These are phyloP conservation scores for Fraxinus velutina DNA, from an alignment of 305 asterid species.

Conservation along the genomic window DNA sequence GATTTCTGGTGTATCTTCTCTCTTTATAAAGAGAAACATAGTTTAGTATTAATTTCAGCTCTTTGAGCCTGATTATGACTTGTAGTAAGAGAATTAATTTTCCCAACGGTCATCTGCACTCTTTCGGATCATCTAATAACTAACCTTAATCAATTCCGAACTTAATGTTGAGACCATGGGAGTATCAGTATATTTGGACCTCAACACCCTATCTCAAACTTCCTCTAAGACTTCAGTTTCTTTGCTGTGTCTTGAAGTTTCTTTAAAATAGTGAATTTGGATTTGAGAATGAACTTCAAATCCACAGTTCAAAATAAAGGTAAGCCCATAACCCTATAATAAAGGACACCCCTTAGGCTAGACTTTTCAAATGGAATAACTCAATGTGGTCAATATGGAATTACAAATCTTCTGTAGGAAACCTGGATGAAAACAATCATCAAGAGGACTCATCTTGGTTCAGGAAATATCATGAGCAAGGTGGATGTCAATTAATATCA, in stretches of 20 bases:
- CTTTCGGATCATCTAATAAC: background rate
- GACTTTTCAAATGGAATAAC: background rate
- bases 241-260: background rate
- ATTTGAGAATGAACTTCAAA: background rate
- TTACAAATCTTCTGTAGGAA: background rate
- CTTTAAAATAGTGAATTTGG: background rate
- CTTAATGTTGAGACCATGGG: background rate
- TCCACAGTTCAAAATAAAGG: background rate
- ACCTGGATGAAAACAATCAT: background rate
- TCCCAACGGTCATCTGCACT: background rate
- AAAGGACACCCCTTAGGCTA: background rate
- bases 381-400: background rate
- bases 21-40: background rate
- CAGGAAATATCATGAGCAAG: background rate
- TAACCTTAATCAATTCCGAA: background rate
- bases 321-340: background rate
- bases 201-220: background rate
- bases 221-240: background rate
- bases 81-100: background rate
- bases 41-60: background rate
- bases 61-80: background rate
- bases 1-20: background rate
- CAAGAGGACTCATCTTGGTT: background rate
- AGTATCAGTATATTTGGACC: background rate
- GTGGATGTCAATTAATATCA: background rate